A percentile compares a stretch with the other conserved stretches of the same genome.
These are phyloP conservation scores for Salix viminalis DNA, from an alignment of 345 rosid genomes.

Conservation along the genomic window DNA sequence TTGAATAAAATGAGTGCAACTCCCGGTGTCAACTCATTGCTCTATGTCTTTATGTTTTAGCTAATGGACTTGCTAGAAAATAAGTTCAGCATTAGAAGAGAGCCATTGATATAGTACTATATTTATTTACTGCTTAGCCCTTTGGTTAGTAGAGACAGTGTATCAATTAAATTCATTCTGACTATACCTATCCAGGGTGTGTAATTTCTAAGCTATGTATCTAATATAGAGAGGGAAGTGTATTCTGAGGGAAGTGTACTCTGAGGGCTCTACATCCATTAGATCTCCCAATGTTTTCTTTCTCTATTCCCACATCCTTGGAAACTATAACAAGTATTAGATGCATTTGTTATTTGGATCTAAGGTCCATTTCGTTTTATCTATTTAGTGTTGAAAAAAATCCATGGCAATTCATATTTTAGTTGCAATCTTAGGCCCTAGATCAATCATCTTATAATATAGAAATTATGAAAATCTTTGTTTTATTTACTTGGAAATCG, in stretches of 20 bases:
- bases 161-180: neutral
- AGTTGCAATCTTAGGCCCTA: neutral
- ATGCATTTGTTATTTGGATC: neutral
- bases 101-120: neutral
- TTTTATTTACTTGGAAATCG: neutral
- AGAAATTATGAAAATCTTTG: too few relatives aligned
- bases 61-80: neutral
- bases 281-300: neutral
- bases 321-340: neutral
- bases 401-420: neutral
- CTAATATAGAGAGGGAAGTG: neutral
- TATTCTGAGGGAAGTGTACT: neutral
- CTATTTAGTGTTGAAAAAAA: neutral
- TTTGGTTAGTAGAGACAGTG: neutral
- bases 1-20: neutral
- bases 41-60: too few relatives aligned
- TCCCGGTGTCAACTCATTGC: neutral
- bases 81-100: neutral
- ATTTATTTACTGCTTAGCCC: neutral
- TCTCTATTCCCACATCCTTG: neutral
- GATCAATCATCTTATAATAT: neutral
- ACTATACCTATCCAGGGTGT: neutral
- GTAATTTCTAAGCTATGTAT: neutral
- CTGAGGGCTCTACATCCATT: neutral
- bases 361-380: neutral